Percentiles rank a stretch among this genome's conserved stretches.
These are phyloP conservation scores for Viola pubescens DNA, from an alignment of 441 rosid species.

Conservation along the genomic window DNA sequence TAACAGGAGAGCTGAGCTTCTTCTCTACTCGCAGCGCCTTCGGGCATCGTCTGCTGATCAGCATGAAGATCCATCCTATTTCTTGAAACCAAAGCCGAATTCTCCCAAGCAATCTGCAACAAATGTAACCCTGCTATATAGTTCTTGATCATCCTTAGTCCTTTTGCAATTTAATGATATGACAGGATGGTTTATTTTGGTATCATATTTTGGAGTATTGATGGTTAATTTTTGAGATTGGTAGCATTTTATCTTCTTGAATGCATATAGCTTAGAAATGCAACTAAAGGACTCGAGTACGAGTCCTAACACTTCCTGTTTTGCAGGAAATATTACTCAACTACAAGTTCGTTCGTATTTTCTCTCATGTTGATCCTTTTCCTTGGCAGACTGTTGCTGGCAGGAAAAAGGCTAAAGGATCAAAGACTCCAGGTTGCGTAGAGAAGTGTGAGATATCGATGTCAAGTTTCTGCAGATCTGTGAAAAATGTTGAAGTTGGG, in stretches of 20 bases:
- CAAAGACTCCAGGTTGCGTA: constrained; percentile 18
- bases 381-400: constrained; percentile 19
- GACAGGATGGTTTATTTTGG: not conserved
- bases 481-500: constrained; percentile 13
- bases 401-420: constrained; percentile 12
- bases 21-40: constrained; percentile 28
- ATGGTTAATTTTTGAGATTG: not conserved
- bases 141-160: too few relatives aligned
- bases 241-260: not conserved
- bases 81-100: constrained; percentile 17
- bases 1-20: constrained; percentile 37
- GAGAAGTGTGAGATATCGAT: constrained; percentile 19
- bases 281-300: too few relatives aligned
- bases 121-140: constrained; percentile 12
- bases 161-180: not conserved
- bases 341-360: too few relatives aligned
- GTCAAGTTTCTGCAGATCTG: constrained; percentile 24
- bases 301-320: too few relatives aligned
- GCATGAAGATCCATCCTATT: constrained; percentile 3
- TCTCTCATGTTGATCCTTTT: constrained; percentile 4
- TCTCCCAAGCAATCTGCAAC: constrained; percentile 17
- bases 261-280: not conserved
- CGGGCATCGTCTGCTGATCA: constrained; percentile 20
- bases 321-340: too few relatives aligned
- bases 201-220: not conserved